Conservation (phyloP, 2,329 filamentous ascomycete genomes). For the Apiospora rasikravindrae region DNA sequence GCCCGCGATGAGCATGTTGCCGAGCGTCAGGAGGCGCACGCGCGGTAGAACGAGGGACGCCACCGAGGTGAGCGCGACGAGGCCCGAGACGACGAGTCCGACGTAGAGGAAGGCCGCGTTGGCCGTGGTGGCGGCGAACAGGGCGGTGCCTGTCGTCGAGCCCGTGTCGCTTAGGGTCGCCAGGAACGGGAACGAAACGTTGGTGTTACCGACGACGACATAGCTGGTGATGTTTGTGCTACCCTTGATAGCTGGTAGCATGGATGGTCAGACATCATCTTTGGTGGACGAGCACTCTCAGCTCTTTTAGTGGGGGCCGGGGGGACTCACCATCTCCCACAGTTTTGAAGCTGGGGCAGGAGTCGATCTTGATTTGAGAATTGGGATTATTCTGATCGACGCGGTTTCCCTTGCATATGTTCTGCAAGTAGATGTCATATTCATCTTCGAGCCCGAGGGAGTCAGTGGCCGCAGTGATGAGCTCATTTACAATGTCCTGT, state of each 20-base stretch:
- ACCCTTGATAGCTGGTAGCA: neutral
- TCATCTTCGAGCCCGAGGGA: slow-evolving; percentile 17
- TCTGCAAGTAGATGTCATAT: slow-evolving; percentile 19
- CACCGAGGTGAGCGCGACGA: neutral
- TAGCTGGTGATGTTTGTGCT: slow-evolving; percentile 5
- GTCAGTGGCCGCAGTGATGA: slow-evolving; percentile 3
- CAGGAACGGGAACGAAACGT: slow-evolving; percentile 18
- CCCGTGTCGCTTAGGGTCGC: neutral
- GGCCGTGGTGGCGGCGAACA: slow-evolving; percentile 12
- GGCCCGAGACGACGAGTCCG: slow-evolving; percentile 16
- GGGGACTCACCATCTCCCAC: slow-evolving; percentile 3
- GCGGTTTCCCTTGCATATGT: slow-evolving; percentile 15
- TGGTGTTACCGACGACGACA: slow-evolving; percentile 16
- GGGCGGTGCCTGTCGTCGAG: neutral
- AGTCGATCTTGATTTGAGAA: slow-evolving; percentile 15
- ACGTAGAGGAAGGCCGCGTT: slow-evolving; percentile 16
- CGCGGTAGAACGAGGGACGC: neutral
- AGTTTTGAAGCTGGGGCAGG: neutral
- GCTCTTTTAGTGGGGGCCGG: no score
- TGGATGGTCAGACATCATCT: neutral
- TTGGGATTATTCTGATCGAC: neutral
- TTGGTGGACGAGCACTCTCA: no score
- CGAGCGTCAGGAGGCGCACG: neutral
- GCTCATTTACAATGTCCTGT: neutral
- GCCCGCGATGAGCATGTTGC: slow-evolving; percentile 8